phyloP scores from a whole-genome alignment of 495 filamentous ascomycete genomes.

The Tuber magnatum region DNA sequence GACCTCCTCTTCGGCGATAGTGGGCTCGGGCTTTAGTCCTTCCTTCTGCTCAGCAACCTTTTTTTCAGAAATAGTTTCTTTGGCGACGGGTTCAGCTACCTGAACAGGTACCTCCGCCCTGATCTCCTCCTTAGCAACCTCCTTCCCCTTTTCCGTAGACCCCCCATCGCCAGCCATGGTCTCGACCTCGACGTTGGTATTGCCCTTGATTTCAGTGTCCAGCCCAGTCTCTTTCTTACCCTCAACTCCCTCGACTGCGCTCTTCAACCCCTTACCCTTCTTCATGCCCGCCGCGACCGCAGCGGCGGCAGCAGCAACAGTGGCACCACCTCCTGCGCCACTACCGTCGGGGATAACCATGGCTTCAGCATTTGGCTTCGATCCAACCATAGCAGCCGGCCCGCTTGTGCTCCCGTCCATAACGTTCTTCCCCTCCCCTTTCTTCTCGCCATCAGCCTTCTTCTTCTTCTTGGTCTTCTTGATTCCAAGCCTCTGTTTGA shows the following conservation, averaged over 20 bases:
- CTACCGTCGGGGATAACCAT: constrained; percentile 20
- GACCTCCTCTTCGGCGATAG: background rate
- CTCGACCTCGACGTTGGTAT: constrained; percentile 27
- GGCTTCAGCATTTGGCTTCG: constrained; percentile 28
- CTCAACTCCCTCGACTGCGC: constrained; percentile 13
- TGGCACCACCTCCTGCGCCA: constrained; percentile 18
- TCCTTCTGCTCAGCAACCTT: constrained; percentile 1
- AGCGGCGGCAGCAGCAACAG: constrained; percentile 17
- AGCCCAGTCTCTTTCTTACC: constrained; percentile 25
- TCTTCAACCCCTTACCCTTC: constrained; percentile 51
- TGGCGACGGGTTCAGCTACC: constrained; percentile 9
- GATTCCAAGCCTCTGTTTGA: constrained; percentile 70
- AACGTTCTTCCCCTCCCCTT: constrained; percentile 22
- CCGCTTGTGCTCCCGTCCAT: constrained; percentile 27
- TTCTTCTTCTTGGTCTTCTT: constrained; percentile 41
- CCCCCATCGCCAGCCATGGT: constrained; percentile 27
- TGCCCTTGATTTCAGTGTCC: constrained; percentile 16
- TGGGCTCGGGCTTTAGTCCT: constrained; percentile 15
- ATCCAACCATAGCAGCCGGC: constrained; percentile 26
- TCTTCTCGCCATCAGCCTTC: constrained; percentile 44
- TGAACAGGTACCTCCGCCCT: constrained; percentile 31
- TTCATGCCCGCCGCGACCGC: constrained; percentile 33
- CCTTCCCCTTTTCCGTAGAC: constrained; percentile 8
- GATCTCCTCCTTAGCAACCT: constrained; percentile 32
- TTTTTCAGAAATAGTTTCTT: constrained; percentile 4